Conservation (phyloP, 169 alveolate species). For the Hepatocystis sp. region DNA sequence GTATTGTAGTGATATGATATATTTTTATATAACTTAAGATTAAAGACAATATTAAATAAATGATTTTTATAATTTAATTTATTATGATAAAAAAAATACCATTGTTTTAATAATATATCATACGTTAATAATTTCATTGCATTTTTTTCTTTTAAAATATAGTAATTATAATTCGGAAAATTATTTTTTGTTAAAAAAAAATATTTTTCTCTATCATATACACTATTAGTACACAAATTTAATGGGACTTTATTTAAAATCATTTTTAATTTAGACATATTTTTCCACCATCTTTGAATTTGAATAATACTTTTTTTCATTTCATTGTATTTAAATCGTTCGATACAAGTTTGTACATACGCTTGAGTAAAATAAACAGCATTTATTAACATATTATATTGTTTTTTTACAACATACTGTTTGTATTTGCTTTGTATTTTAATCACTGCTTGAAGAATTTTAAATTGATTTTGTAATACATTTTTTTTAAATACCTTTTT, state of each 20-base stretch:
- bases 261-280: slow-evolving; percentile 45
- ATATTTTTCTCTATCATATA: slow-evolving; percentile 48
- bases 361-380: slow-evolving; percentile 77
- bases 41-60: slow-evolving; percentile 68
- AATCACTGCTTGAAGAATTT: slow-evolving; percentile 59
- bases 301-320: slow-evolving; percentile 34
- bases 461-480: slow-evolving; percentile 29
- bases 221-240: slow-evolving; percentile 43
- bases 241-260: slow-evolving; percentile 7
- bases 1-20: slow-evolving; percentile 48
- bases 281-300: slow-evolving; percentile 74
- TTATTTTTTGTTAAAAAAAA: slow-evolving; percentile 59
- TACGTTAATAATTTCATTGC: slow-evolving; percentile 66
- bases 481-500: slow-evolving; percentile 66
- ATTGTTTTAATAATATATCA: slow-evolving; percentile 68
- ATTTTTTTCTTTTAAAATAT: slow-evolving; percentile 57
- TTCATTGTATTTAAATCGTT: slow-evolving; percentile 27
- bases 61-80: slow-evolving; percentile 73
- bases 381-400: slow-evolving; percentile 25
- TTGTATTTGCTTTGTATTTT: slow-evolving; percentile 68
- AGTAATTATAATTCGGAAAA: slow-evolving; percentile 67
- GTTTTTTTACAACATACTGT: slow-evolving; percentile 54
- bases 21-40: slow-evolving; percentile 65
- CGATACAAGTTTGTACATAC: slow-evolving; percentile 49
- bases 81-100: slow-evolving; percentile 73